Evolutionary conservation across 306 rosid genomes (phyloP), one percentile per base, ranked within the genome.

Genomic region (Comarum palustre): DNA sequence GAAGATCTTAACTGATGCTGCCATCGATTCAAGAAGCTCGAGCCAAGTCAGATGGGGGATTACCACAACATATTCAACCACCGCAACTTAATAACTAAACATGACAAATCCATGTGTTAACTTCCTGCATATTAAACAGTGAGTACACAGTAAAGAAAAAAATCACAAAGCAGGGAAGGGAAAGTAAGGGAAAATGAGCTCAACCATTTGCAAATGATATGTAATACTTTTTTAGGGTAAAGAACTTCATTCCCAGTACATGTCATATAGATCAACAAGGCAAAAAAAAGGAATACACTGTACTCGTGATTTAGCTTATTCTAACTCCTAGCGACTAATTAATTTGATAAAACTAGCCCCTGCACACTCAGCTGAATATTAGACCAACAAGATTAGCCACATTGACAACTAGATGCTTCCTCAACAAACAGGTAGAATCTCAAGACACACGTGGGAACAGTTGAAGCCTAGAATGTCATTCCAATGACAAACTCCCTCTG

Each of bases 161-260:
- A 39, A 5, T 5, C 1, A 19, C 57, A 6, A 2, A 19, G 25
- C 4, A 41, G 27, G 1, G 31, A 45, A 60, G 27, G 27, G 41
- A 8, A n/a, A 19, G 19, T 2, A 58, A 42, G 15, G 19, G 39
- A 16, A 22, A 39, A 72, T 72, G 20, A 46, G 52, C 24, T 38
- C 46, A 46, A 24, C 4, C 7, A 67, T 68, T 43, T 17, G 45
- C 19, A 60, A 48, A 39, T 58, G 38, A 32, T 34, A 47, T 51
- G 71, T 50, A 46, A 51, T 42, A 51, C 47, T 29, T 10, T 42
- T 39, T 34, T 4, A 4, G 68, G 59, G 67, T 41, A 52, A 74
- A 60, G 14, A 71, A 57, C 66, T 55, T 58, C 41, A 73, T n/a
- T 78, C 71, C 74, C 41, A 78, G 61, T 65, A 55, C 24, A 72